phyloP scores from a whole-genome alignment of 306 rosid genomes.

The Acacia melanoxylon region DNA sequence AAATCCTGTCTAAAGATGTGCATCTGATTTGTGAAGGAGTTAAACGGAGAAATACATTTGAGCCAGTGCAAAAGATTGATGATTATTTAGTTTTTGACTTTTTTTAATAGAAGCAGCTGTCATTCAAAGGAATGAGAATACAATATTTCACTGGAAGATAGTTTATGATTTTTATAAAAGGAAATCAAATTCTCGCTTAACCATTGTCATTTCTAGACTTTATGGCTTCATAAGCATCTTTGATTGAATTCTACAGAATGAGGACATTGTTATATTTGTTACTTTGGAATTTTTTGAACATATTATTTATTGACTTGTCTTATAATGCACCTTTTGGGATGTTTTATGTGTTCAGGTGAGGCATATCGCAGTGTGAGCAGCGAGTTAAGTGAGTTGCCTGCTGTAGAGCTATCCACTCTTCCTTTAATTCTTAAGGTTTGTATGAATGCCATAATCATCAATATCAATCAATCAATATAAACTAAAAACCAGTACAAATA shows the following conservation, averaged over 20 bases:
- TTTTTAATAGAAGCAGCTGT: background rate
- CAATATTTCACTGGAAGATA: background rate
- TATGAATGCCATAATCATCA: conserved; percentile 20
- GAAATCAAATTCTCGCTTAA: background rate
- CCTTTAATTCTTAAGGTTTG: conserved; percentile 79
- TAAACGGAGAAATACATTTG: background rate
- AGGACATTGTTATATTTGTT: background rate
- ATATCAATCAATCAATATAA: background rate
- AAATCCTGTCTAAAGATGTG: background rate
- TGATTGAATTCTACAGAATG: background rate
- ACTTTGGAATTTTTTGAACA: background rate
- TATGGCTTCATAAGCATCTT: background rate
- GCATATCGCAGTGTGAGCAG: conserved; percentile 75
- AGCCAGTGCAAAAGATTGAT: background rate
- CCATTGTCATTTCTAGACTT: background rate
- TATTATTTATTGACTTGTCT: background rate
- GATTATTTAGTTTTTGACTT: background rate
- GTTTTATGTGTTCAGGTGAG: conserved; percentile 53
- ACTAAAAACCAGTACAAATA: background rate
- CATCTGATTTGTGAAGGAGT: background rate
- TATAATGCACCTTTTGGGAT: conserved; percentile 21
- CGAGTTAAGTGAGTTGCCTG: conserved; percentile 86
- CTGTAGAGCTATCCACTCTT: conserved; percentile 73
- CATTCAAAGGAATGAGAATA: background rate
- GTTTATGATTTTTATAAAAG: background rate